phyloP scores from a whole-genome alignment of 208 protist genomes.

The Leishmania arabica region DNA sequence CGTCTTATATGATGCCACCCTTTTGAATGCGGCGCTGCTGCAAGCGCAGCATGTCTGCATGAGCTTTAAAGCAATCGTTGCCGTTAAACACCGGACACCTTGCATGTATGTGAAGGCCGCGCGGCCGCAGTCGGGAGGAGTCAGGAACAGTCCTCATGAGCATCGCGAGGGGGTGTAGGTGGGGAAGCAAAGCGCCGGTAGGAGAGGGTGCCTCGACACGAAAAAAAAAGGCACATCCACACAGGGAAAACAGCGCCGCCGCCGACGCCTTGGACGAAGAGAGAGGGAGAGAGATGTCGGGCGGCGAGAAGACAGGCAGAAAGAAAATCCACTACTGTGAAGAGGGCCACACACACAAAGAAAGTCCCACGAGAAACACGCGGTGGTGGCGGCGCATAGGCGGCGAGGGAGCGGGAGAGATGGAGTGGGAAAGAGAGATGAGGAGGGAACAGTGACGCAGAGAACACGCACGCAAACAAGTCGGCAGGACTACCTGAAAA shows the following conservation, averaged over 20 bases:
- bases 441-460: background rate
- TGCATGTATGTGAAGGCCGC: background rate
- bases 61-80: background rate
- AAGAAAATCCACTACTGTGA: background rate
- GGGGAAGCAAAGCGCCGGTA: too few species aligned
- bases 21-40: background rate
- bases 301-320: background rate
- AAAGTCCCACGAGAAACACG: background rate
- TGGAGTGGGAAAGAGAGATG: too few species aligned
- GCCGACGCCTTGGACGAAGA: background rate
- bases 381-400: background rate
- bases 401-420: background rate
- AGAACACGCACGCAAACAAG: background rate
- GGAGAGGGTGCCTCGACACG: background rate
- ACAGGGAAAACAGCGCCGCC: background rate
- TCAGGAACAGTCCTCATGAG: background rate
- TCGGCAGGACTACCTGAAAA: background rate
- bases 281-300: too few species aligned
- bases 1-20: background rate
- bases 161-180: background rate
- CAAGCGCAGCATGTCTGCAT: background rate
- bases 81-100: background rate
- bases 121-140: background rate
- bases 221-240: background rate
- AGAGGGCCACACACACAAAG: background rate